Conservation (phyloP, 768 basidiomycete species). For the Lentinus tigrinus region DNA sequence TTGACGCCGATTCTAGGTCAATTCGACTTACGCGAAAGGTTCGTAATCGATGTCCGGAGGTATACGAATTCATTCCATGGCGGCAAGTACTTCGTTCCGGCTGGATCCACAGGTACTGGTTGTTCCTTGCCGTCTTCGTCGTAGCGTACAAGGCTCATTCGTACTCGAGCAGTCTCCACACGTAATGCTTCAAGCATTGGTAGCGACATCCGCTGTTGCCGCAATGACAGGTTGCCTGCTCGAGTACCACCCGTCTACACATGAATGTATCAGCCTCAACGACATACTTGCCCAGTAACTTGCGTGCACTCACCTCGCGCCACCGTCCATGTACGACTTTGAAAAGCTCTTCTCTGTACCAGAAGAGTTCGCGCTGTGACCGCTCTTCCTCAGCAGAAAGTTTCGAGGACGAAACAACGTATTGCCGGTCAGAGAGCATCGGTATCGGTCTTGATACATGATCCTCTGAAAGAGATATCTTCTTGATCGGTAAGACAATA, state of each 20-base stretch:
- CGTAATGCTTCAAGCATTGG: slow-evolving; percentile 80
- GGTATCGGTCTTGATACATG: slow-evolving; percentile 72
- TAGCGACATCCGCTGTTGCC: slow-evolving; percentile 73
- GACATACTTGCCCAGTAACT: too few species aligned
- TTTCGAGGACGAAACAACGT: slow-evolving; percentile 77
- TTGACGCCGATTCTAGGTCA: not conserved
- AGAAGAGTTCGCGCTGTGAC: slow-evolving; percentile 81
- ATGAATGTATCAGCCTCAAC: not conserved
- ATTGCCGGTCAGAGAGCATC: slow-evolving; percentile 84
- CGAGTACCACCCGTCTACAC: slow-evolving; percentile 76
- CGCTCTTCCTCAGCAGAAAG: slow-evolving; percentile 59
- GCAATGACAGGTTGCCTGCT: slow-evolving; percentile 71
- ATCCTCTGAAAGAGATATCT: slow-evolving; percentile 60
- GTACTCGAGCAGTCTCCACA: slow-evolving; percentile 61
- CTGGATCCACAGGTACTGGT: slow-evolving; percentile 23
- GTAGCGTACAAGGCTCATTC: slow-evolving; percentile 47
- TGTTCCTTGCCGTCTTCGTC: slow-evolving; percentile 20
- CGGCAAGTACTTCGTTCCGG: slow-evolving; percentile 48
- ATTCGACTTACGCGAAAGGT: slow-evolving; percentile 59
- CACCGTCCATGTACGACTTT: slow-evolving; percentile 67
- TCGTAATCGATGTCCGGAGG: slow-evolving; percentile 55
- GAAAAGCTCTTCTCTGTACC: slow-evolving; percentile 92
- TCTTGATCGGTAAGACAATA: slow-evolving; percentile 69
- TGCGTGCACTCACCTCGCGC: slow-evolving; percentile 67
- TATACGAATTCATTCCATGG: slow-evolving; percentile 62